A percentile compares a stretch with the other conserved stretches of the same genome.
Conservation (phyloP, 345 rosid species). For the Salix suchowensis region DNA sequence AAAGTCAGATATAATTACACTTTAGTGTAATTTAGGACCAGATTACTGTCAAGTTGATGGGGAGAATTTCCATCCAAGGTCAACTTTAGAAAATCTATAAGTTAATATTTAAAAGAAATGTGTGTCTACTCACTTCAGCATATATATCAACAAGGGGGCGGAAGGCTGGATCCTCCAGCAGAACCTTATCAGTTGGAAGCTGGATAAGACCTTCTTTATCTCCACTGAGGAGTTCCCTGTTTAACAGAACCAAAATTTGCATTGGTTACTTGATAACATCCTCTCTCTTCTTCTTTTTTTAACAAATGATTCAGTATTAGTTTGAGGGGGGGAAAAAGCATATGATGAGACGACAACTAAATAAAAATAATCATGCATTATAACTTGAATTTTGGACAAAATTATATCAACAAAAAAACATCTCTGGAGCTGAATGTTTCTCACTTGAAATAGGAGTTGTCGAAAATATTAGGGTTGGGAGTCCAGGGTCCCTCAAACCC, state of each 20-base stretch:
- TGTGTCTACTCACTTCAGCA: constrained; percentile 10
- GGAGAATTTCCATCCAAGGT: neutral
- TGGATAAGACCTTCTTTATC: constrained; percentile 22
- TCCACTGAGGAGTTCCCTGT: constrained; percentile 21
- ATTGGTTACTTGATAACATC: neutral
- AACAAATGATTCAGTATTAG: neutral
- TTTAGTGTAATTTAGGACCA: neutral
- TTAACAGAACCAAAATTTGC: neutral
- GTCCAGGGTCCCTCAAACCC: constrained; percentile 31
- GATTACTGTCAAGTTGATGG: neutral
- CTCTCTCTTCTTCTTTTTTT: neutral
- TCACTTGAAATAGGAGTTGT: constrained; percentile 25
- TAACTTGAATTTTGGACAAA: neutral
- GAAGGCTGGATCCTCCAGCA: constrained; percentile 19
- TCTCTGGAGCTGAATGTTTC: neutral
- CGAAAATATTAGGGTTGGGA: constrained; percentile 16
- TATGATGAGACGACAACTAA: neutral
- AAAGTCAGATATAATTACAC: neutral
- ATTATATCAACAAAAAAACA: neutral
- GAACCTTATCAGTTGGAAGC: constrained; percentile 20
- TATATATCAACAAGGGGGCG: constrained; percentile 21
- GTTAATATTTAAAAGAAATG: neutral
- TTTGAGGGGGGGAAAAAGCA: neutral
- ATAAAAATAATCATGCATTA: neutral
- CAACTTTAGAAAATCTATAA: neutral